phyloP scores from a whole-genome alignment of 768 basidiomycete species.

The Leccinum variicolor region DNA sequence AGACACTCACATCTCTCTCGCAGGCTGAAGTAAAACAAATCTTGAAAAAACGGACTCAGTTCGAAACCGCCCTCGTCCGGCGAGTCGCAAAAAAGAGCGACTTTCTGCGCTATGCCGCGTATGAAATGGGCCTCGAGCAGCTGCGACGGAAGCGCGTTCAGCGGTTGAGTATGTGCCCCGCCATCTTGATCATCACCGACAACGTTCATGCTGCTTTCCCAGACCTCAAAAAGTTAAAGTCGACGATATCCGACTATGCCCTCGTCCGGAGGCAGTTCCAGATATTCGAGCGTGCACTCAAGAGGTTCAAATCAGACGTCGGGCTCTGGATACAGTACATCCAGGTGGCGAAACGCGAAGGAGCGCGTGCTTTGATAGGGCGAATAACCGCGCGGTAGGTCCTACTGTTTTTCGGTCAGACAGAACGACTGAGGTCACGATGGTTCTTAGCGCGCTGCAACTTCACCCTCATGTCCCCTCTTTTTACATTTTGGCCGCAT shows the following conservation, averaged over 20 bases:
- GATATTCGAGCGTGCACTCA: slow-evolving; percentile 87
- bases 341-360: slow-evolving; percentile 75
- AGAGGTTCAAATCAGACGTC: slow-evolving; percentile 85
- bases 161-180: slow-evolving; percentile 55
- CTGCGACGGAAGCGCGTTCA: slow-evolving; percentile 72
- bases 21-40: slow-evolving; percentile 82
- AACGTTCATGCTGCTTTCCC: background rate
- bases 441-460: slow-evolving; percentile 65
- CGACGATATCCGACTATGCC: slow-evolving; percentile 80
- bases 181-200: background rate
- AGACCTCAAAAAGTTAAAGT: slow-evolving; percentile 36
- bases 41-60: slow-evolving; percentile 76
- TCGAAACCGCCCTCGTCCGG: slow-evolving; percentile 81
- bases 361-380: slow-evolving; percentile 75
- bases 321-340: slow-evolving; percentile 89
- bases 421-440: slow-evolving; percentile 4
- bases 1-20: slow-evolving; percentile 1
- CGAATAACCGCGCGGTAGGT: slow-evolving; percentile 77
- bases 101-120: slow-evolving; percentile 87
- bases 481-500: slow-evolving; percentile 82
- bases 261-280: slow-evolving; percentile 82
- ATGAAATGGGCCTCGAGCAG: slow-evolving; percentile 86
- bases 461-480: slow-evolving; percentile 76
- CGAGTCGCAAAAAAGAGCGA: slow-evolving; percentile 83
- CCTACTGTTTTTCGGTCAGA: background rate